Evolutionary conservation across 257 asterid genomes (phyloP).

Genomic region (Solanum gracilifrons): DNA sequence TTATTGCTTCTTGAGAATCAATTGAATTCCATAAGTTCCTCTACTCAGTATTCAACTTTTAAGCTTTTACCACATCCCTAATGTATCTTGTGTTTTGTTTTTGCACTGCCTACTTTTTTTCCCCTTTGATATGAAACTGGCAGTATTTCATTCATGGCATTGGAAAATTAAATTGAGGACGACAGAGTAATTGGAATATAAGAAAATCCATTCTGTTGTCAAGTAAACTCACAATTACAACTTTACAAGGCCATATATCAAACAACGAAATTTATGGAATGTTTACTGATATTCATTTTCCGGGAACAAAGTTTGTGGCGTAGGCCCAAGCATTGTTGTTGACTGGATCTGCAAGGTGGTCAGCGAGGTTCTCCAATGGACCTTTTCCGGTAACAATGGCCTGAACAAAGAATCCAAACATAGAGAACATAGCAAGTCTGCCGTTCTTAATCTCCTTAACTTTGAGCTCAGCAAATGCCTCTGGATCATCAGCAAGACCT

Average conservation of each 20-base stretch:
- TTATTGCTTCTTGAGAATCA: not conserved
- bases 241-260: not conserved
- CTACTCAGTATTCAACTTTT: not conserved
- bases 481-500: conserved; percentile 26
- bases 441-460: conserved; percentile 55
- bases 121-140: not conserved
- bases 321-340: not conserved
- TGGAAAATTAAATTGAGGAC: not conserved
- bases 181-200: not conserved
- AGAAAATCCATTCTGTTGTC: not conserved
- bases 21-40: not conserved
- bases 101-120: not conserved
- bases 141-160: not conserved
- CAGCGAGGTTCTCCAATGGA: conserved; percentile 53
- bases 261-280: too few relatives aligned
- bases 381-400: conserved; percentile 57
- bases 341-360: conserved; percentile 46
- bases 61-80: not conserved
- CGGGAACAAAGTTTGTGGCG: not conserved
- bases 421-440: conserved; percentile 45
- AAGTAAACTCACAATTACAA: not conserved
- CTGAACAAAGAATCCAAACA: conserved; percentile 58
- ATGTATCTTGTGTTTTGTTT: not conserved
- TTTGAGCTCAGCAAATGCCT: conserved; percentile 47
- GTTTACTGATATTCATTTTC: not conserved